Conservation (phyloP, 345 rosid genomes). For the Moricandia moricandioides region DNA sequence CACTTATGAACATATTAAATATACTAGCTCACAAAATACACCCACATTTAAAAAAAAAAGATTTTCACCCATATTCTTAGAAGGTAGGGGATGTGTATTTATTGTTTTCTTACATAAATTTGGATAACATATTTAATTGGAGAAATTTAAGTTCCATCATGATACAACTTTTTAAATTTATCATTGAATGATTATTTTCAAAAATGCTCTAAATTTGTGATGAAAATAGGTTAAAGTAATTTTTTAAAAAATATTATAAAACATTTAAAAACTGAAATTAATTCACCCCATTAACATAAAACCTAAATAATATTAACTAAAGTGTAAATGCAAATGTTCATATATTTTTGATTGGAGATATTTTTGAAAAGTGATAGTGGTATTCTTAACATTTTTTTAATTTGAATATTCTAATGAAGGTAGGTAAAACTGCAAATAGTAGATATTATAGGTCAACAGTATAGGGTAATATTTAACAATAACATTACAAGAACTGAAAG, state of each 20-base stretch:
- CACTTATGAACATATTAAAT: background rate
- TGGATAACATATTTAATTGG: background rate
- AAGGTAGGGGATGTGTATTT: background rate
- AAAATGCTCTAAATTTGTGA: too few species aligned
- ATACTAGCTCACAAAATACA: background rate
- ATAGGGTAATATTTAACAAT: background rate
- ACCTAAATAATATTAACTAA: too few species aligned
- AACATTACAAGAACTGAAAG: background rate
- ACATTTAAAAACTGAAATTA: too few species aligned
- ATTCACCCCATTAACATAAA: too few species aligned
- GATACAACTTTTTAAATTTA: too few species aligned
- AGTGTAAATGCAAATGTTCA: too few species aligned
- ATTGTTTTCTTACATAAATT: background rate
- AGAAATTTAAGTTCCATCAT: too few species aligned
- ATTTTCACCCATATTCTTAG: background rate
- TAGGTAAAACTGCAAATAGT: slow-evolving; percentile 23
- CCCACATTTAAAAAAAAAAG: background rate
- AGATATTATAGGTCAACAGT: slow-evolving; percentile 29
- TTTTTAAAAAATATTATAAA: too few species aligned
- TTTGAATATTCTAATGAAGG: background rate
- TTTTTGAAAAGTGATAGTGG: too few species aligned
- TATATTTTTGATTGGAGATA: too few species aligned
- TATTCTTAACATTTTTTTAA: background rate
- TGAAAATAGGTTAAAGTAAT: too few species aligned
- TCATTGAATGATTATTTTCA: too few species aligned